These are phyloP conservation scores for Termitomyces sp. DNA, from an alignment of 768 basidiomycete genomes.

Conservation along the genomic window DNA sequence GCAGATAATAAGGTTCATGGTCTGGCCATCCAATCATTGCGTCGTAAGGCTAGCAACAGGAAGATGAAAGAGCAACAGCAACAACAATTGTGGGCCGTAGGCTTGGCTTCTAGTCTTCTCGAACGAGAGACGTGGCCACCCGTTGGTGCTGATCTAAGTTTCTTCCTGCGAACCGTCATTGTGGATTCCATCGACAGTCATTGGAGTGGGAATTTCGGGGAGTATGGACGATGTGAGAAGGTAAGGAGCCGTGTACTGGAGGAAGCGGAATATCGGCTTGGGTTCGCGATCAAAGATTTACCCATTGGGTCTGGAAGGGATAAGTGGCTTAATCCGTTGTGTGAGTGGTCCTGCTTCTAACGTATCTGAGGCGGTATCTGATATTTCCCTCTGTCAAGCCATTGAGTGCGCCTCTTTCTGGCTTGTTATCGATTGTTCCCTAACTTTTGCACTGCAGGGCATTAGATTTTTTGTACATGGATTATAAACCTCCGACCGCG, in stretches of 20 bases:
- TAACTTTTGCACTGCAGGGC: constrained; percentile 44
- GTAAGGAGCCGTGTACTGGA: constrained; percentile 27
- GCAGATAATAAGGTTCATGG: constrained; percentile 29
- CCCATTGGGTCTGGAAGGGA: constrained; percentile 58
- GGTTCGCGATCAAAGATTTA: constrained; percentile 79
- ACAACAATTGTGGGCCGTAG: constrained; percentile 57
- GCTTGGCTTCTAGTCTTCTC: constrained; percentile 67
- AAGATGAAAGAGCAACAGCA: constrained; percentile 33
- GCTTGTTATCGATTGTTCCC: constrained; percentile 3
- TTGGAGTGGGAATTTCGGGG: constrained; percentile 9
- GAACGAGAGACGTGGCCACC: constrained; percentile 83
- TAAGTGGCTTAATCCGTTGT: constrained; percentile 77
- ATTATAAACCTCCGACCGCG: constrained; percentile 84
- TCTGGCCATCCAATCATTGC: constrained; percentile 28
- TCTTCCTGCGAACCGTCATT: constrained; percentile 78
- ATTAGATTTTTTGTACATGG: constrained; percentile 84
- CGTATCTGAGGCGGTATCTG: not conserved
- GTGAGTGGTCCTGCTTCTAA: constrained; percentile 40
- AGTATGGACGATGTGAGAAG: constrained; percentile 15
- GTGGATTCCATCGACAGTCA: constrained; percentile 64
- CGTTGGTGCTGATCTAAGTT: constrained; percentile 79
- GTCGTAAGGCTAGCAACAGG: constrained; percentile 20
- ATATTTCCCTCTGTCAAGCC: constrained; percentile 21
- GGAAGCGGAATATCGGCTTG: constrained; percentile 74
- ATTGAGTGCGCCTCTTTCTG: constrained; percentile 38